Percentiles rank a stretch among this genome's conserved stretches.
Evolutionary conservation across 768 basidiomycete species (phyloP).

Genomic region (Gyrodon lividus): DNA sequence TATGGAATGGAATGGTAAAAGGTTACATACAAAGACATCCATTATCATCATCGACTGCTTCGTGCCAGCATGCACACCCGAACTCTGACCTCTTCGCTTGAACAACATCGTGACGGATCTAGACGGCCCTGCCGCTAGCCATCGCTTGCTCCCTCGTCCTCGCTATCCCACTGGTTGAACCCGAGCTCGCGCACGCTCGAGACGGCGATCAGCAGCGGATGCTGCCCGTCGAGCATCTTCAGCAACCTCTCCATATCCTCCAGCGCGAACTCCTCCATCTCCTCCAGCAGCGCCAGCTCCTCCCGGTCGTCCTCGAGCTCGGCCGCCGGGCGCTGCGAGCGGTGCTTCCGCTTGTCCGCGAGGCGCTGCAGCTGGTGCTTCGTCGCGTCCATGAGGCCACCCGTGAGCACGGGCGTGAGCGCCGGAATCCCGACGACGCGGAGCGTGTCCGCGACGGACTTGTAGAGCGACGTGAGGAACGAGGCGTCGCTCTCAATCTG

Average conservation of each 20-base stretch:
- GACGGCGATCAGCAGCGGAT: constrained; percentile 68
- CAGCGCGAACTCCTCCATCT: constrained; percentile 80
- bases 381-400: constrained; percentile 62
- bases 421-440: constrained; percentile 55
- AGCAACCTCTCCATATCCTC: constrained; percentile 78
- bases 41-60: too few species aligned
- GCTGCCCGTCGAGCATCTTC: constrained; percentile 50
- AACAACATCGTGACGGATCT: too few species aligned
- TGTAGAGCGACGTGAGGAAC: constrained; percentile 76
- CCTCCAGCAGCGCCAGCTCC: constrained; percentile 70
- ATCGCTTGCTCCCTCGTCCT: constrained; percentile 41
- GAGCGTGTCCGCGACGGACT: constrained; percentile 61
- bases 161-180: constrained; percentile 47
- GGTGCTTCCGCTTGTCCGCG: constrained; percentile 64
- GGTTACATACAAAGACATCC: background rate
- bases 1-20: too few species aligned
- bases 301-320: constrained; percentile 55
- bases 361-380: constrained; percentile 67
- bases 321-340: constrained; percentile 38
- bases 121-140: constrained; percentile 1
- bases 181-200: constrained; percentile 73
- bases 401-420: constrained; percentile 53
- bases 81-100: background rate
- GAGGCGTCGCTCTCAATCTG: constrained; percentile 69
- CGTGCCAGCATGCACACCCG: background rate